Evolutionary conservation across 2,329 filamentous ascomycete species (phyloP).

Genomic region (Immersiporthe knoxdaviesiana): DNA sequence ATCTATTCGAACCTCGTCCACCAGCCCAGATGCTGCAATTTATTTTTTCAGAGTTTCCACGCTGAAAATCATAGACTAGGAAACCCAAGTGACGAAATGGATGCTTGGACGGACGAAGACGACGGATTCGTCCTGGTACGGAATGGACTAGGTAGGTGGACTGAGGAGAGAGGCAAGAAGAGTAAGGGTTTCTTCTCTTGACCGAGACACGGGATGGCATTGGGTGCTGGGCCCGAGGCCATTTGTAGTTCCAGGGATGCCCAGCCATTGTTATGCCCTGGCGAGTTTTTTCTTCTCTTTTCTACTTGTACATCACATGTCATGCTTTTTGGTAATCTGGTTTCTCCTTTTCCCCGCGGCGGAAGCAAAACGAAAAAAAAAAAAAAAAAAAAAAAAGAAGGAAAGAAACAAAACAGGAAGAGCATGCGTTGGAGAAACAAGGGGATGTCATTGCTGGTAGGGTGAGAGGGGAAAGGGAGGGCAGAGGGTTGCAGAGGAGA

Average conservation of each 20-base stretch:
- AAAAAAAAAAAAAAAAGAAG: too few relatives aligned
- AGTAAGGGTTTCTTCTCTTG: not conserved
- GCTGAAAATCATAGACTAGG: not conserved
- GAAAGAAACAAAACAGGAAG: not conserved
- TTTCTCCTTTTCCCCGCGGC: not conserved
- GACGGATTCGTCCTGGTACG: constrained; percentile 7
- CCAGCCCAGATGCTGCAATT: not conserved
- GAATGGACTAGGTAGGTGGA: not conserved
- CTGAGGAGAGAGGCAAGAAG: not conserved
- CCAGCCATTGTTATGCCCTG: not conserved
- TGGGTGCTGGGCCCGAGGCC: not conserved
- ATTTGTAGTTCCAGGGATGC: not conserved
- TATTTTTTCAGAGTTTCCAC: not conserved
- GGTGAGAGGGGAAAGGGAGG: not conserved
- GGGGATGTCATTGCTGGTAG: not conserved
- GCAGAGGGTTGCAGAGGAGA: not conserved
- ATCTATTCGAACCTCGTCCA: not conserved
- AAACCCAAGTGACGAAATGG: not conserved
- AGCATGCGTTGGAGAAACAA: not conserved
- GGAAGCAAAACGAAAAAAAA: too few relatives aligned
- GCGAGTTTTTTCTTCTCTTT: not conserved
- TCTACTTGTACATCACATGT: not conserved
- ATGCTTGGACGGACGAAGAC: not conserved
- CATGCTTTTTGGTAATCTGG: not conserved
- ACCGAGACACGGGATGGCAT: not conserved